Evolutionary conservation across 192 early-diverging fungal genomes (phyloP), one percentile per base, ranked within the genome.

Genomic region (Pilobolus umbonatus): DNA sequence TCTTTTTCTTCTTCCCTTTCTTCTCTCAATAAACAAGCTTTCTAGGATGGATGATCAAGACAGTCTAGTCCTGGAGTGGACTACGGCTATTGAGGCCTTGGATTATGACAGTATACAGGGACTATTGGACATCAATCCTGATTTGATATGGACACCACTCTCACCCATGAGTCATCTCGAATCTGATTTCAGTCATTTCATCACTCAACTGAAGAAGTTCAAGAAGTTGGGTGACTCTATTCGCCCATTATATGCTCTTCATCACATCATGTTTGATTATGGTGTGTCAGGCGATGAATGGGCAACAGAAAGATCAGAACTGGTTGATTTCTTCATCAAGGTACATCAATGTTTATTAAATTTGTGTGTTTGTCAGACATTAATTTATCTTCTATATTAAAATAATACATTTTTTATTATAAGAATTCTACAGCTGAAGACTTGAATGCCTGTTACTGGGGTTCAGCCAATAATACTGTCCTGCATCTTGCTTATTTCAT

Each of bases 401-500:
- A 25, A 29, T 25, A 48, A 47, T 11, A 17, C 25, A 11, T 28
- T 29, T 28, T 14, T 21, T 49, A 12, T 25, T 7, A 5, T 14
- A 38, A 54, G 52, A 21, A 32, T 22, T 38, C 19, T 5, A 54
- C 28, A 54, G 34, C 29, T 38, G 38, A 36, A 6, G 52, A 63
- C 5, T 32, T 63, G 8, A 63, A 63, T 46, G 44, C 52, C 1
- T 55, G 15, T 47, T 46, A 30, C 22, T 63, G 61, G 61, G 61
- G 61, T n/a, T 24, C 51, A 19, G 52, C 35, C 19, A 14, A 63
- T 21, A 63, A 63, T 38, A 63, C 61, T 11, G 35, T 19, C 10
- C 19, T 63, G n/a, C 61, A 63, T 44, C 39, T 63, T 25, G 61
- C 61, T 32, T 50, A 40, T 11, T 63, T 54, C 44, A 42, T 63